Conservation (phyloP, 140 eudicot species). For the Ambrosia hybrid region DNA sequence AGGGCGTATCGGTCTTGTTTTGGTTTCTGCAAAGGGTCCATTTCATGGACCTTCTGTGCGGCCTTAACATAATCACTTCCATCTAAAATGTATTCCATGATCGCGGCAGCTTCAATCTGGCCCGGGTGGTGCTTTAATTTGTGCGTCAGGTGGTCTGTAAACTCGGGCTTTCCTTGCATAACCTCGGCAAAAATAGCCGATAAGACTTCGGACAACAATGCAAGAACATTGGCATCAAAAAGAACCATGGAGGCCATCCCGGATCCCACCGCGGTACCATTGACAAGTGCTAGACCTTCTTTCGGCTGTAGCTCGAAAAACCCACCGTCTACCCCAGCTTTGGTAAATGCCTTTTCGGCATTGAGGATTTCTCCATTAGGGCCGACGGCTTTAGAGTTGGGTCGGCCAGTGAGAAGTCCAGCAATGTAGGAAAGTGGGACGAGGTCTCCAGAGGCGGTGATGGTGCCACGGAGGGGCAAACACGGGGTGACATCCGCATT, state of each 20-base stretch:
- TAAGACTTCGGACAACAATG: conserved; percentile 59
- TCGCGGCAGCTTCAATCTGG: conserved; percentile 90
- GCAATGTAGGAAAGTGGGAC: conserved; percentile 92
- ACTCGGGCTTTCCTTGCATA: conserved; percentile 89
- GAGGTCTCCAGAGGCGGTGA: conserved; percentile 91
- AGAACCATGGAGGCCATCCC: conserved; percentile 87
- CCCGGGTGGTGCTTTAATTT: conserved; percentile 88
- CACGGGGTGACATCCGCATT: conserved; percentile 78
- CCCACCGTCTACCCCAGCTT: conserved; percentile 54
- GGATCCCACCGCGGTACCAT: conserved; percentile 92
- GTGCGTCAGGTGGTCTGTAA: conserved; percentile 81
- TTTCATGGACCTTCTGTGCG: conserved; percentile 56
- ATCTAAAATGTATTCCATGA: conserved; percentile 83
- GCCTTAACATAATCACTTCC: conserved; percentile 74
- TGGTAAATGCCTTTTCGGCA: conserved; percentile 60
- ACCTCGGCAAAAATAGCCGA: conserved; percentile 89
- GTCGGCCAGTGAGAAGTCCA: conserved; percentile 75
- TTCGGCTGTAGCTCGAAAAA: conserved; percentile 85
- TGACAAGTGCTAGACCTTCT: conserved; percentile 83
- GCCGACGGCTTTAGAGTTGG: conserved; percentile 69
- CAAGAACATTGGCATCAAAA: conserved; percentile 73
- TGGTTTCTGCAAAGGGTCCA: conserved; percentile 76
- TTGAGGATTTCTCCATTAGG: conserved; percentile 48
- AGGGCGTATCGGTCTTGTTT: conserved; percentile 83
- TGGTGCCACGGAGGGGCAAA: conserved; percentile 88